phyloP scores from a whole-genome alignment of 192 early-diverging fungal genomes.

The Coemansia sp. region DNA sequence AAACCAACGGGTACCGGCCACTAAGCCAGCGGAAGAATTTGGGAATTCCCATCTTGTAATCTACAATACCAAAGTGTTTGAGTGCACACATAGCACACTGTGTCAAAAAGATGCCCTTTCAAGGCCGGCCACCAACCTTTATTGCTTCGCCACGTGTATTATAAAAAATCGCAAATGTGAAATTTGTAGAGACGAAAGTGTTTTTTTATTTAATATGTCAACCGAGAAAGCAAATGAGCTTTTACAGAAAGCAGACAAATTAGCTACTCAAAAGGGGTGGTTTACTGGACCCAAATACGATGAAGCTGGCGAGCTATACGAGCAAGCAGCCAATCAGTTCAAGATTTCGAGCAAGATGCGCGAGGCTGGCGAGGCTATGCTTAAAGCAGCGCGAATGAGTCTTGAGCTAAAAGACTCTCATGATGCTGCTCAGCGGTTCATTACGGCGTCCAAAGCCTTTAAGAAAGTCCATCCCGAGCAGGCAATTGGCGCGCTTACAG shows the following conservation, averaged over 20 bases:
- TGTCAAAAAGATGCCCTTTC: no score
- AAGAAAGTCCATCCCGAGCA: conserved; percentile 82
- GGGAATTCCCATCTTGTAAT: conserved; percentile 70
- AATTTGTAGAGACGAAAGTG: no score
- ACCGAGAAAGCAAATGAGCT: conserved; percentile 46
- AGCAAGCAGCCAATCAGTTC: conserved; percentile 88
- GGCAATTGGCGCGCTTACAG: conserved; percentile 68
- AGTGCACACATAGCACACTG: no score
- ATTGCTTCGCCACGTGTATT: no score
- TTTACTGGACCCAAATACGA: conserved; percentile 84
- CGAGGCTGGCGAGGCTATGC: conserved; percentile 92
- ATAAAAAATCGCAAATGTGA: no score
- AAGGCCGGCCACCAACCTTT: no score
- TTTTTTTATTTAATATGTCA: conserved; percentile 11
- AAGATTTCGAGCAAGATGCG: conserved; percentile 88
- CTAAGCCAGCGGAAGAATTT: conserved; percentile 98
- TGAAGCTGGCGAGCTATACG: conserved; percentile 92
- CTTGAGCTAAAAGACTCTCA: conserved; percentile 73
- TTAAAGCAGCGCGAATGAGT: conserved; percentile 77
- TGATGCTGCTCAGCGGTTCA: conserved; percentile 80
- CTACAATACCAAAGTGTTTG: no score
- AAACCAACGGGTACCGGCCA: conserved; percentile 94
- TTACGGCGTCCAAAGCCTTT: conserved; percentile 86
- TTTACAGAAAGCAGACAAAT: conserved; percentile 70
- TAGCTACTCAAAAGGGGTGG: conserved; percentile 62